These are phyloP conservation scores for Cercis canadensis DNA, from an alignment of 306 rosid species.

Conservation along the genomic window DNA sequence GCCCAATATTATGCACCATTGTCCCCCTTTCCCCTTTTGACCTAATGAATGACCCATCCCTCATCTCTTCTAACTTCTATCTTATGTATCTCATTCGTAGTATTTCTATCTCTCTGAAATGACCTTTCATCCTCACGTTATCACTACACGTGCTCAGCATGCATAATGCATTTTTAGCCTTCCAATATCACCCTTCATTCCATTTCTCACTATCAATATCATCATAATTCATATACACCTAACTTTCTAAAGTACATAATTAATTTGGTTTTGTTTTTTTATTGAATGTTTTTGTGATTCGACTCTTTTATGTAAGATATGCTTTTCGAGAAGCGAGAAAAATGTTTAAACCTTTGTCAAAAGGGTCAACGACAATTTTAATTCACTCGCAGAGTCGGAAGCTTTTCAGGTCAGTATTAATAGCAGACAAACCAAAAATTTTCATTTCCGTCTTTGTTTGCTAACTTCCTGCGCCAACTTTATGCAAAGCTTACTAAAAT, in stretches of 20 bases:
- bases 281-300: too few relatives aligned
- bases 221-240: too few relatives aligned
- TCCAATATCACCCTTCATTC: not conserved
- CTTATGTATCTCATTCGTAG: not conserved
- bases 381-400: not conserved
- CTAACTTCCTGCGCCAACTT: slow-evolving; percentile 11
- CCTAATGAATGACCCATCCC: slow-evolving; percentile 41
- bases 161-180: not conserved
- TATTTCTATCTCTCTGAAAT: not conserved
- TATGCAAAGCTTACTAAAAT: not conserved
- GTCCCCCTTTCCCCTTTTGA: slow-evolving; percentile 33
- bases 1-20: slow-evolving; percentile 54
- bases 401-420: not conserved
- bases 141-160: not conserved
- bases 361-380: not conserved
- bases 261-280: too few relatives aligned
- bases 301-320: not conserved
- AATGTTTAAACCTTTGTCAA: not conserved
- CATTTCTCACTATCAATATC: not conserved
- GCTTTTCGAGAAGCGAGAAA: not conserved
- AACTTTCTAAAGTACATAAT: too few relatives aligned
- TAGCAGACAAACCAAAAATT: slow-evolving; percentile 27
- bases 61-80: not conserved
- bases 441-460: not conserved
- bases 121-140: not conserved